Evolutionary conservation across 2,329 filamentous ascomycete species (phyloP).

Genomic region (Claviceps sp.): DNA sequence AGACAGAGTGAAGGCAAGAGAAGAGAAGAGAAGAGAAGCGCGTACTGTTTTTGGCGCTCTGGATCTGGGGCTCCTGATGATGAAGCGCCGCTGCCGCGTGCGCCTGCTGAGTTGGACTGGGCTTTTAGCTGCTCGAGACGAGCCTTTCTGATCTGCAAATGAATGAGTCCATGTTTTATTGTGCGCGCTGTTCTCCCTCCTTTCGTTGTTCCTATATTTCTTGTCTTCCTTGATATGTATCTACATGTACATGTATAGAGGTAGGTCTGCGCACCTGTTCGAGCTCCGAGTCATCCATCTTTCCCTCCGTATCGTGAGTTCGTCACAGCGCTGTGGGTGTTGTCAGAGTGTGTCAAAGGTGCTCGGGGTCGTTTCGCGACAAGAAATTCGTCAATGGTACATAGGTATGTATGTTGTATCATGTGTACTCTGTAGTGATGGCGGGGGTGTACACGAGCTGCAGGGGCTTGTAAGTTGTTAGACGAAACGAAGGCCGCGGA

Average conservation of each 20-base stretch:
- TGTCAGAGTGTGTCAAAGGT: no score
- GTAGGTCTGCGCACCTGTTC: constrained; percentile 20
- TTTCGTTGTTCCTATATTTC: not conserved
- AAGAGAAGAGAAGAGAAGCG: not conserved
- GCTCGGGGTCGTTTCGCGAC: no score
- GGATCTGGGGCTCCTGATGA: constrained; percentile 30
- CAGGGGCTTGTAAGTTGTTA: no score
- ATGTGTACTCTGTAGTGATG: no score
- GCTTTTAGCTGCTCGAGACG: constrained; percentile 88
- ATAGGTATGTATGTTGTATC: no score
- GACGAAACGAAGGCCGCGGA: no score
- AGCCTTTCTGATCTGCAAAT: constrained; percentile 67
- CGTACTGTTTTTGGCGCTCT: constrained; percentile 45
- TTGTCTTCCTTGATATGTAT: not conserved
- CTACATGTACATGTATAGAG: not conserved
- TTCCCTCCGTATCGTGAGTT: not conserved
- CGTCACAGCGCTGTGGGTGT: not conserved
- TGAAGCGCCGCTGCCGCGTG: constrained; percentile 24
- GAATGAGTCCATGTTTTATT: not conserved
- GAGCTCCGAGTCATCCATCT: constrained; percentile 32
- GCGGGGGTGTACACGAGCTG: no score
- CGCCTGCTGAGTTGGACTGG: constrained; percentile 37
- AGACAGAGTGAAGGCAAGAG: no score
- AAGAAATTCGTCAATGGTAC: no score
- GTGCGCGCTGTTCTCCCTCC: not conserved